Evolutionary conservation across 805 yeast genomes (phyloP), one percentile per base, ranked within the genome.

Genomic region (Hanseniaspora taiwanica): DNA sequence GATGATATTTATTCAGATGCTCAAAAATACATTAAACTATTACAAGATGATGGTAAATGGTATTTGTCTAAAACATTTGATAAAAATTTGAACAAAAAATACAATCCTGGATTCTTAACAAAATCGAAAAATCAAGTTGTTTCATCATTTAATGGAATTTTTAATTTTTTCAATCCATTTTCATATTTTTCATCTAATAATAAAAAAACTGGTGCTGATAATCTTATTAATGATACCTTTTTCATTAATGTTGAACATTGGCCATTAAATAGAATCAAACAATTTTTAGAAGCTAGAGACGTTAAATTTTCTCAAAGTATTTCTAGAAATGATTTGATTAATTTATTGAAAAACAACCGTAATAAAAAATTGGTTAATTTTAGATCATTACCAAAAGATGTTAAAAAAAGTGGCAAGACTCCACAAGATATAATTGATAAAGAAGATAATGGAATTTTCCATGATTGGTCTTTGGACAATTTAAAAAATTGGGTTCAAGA

Each of bases 171-270:
- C 3, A 29, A 29, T n/a, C 18, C 3, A n/a, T n/a, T n/a, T n/a
- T n/a, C n/a, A 18, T 23, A 8, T 12, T 6, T 24, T 29, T 19
- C 21, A 14, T 29, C 18, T 10, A 29, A 18, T 40, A 31, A 40
- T 51, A 52, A 21, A 40, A 13, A 48, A 54, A 21, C 14, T 20
- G 21, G n/a, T 19, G 8, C 21, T 33, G 49, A 58, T 20, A 56
- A 64, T 25, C 45, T 63, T 6, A 55, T 68, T 50, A 66, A 66
- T 50, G 69, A 66, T 44, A 65, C 72, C 1, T 68, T 71, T 46
- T 52, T 67, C 36, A 55, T 65, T 33, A 71, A 68, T 27, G 54
- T 70, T 38, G 68, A 69, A 35, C 49, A 52, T 9, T 71, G 76
- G 76, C 57, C 71, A 17, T 65, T 65, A 47, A 65, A 62, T 16